These are phyloP conservation scores for Hanseniaspora uvarum DNA, from an alignment of 1,139 yeast species.

Conservation along the genomic window DNA sequence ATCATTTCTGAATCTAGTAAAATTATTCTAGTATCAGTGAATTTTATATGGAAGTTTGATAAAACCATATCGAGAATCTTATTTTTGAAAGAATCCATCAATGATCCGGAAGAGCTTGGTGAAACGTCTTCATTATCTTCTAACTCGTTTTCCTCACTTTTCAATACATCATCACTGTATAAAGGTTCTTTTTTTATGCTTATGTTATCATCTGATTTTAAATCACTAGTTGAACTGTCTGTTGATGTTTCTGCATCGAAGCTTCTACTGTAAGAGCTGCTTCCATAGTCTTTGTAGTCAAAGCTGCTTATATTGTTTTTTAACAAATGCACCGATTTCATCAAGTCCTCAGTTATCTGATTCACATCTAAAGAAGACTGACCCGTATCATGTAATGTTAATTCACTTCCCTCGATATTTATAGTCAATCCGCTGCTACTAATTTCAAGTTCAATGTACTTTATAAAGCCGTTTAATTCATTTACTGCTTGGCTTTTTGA, in stretches of 20 bases:
- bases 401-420: constrained; percentile 3
- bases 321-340: constrained; percentile 8
- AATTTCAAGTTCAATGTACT: constrained; percentile 1
- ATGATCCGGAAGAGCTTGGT: not conserved
- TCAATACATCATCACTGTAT: not conserved
- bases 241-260: not conserved
- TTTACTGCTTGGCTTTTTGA: not conserved
- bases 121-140: not conserved
- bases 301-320: not conserved
- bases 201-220: constrained; percentile 31
- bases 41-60: constrained; percentile 26
- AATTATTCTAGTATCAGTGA: constrained; percentile 24
- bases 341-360: constrained; percentile 8
- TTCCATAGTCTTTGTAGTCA: constrained; percentile 1
- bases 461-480: constrained; percentile 7
- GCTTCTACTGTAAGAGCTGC: constrained; percentile 1
- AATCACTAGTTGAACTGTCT: constrained; percentile 5
- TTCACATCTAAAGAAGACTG: not conserved
- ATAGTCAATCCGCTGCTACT: constrained; percentile 9
- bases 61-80: constrained; percentile 29
- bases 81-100: constrained; percentile 27
- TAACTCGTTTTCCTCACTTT: not conserved
- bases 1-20: constrained; percentile 21
- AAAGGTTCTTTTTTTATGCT: not conserved
- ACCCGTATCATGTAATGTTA: not conserved